These are phyloP conservation scores for Silene uniflora DNA, from an alignment of 148 eudicot species.

Conservation along the genomic window DNA sequence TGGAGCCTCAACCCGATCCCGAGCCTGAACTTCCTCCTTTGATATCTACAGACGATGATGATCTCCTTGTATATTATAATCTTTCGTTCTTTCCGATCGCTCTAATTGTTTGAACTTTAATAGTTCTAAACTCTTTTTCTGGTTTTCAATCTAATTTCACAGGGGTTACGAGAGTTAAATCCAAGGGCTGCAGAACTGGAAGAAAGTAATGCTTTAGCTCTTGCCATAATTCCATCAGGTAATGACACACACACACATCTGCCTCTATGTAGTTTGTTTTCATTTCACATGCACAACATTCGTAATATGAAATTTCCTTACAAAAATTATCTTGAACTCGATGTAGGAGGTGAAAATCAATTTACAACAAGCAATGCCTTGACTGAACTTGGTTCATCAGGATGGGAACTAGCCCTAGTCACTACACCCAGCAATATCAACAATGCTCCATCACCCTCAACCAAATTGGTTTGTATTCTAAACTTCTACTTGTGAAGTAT, in stretches of 20 bases:
- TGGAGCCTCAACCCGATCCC: conserved; percentile 47
- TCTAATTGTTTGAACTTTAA: not conserved
- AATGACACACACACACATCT: conserved; percentile 2
- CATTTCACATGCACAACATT: not conserved
- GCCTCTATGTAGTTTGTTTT: not conserved
- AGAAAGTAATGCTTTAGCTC: conserved; percentile 91
- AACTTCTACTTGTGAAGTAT: not conserved
- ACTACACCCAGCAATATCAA: conserved; percentile 64
- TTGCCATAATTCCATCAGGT: conserved; percentile 89
- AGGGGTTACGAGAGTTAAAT: conserved; percentile 75
- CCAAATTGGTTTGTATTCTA: conserved; percentile 56
- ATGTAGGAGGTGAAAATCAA: conserved; percentile 49
- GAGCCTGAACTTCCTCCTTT: conserved; percentile 55
- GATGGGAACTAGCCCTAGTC: conserved; percentile 95
- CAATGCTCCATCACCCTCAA: conserved; percentile 30
- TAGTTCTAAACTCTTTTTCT: not conserved
- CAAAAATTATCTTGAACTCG: conserved; percentile 1
- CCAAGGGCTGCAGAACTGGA: conserved; percentile 66
- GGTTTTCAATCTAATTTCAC: conserved; percentile 14
- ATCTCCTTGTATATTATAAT: conserved; percentile 55
- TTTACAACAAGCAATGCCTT: conserved; percentile 37
- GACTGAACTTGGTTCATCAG: conserved; percentile 59
- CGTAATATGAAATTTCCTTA: not conserved
- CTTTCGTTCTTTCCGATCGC: not conserved
- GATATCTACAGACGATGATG: conserved; percentile 50